Percentiles rank a stretch among this genome's conserved stretches.
Conservation (phyloP, 83 land plant genomes). For the Thuja plicata region DNA sequence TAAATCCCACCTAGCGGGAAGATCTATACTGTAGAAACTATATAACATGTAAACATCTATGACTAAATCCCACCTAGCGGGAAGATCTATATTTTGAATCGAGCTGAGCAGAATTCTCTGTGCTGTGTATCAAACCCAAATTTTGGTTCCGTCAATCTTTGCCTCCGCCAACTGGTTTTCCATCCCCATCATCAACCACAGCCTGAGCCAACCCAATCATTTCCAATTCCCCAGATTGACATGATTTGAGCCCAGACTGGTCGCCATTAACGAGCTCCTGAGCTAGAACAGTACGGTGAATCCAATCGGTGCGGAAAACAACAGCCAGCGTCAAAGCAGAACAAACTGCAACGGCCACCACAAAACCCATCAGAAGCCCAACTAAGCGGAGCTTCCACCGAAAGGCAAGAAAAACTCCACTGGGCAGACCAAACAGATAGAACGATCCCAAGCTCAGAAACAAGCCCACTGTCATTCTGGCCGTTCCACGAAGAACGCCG, state of each 20-base stretch:
- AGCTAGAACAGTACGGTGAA: slow-evolving; percentile 51
- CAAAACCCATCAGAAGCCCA: slow-evolving; percentile 71
- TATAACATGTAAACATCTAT: too few species aligned
- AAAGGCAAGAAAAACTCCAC: slow-evolving; percentile 54
- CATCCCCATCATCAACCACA: not conserved
- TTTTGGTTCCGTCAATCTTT: too few species aligned
- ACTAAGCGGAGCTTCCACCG: slow-evolving; percentile 31
- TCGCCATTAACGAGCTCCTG: slow-evolving; percentile 28
- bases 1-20: too few species aligned
- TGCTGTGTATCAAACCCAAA: too few species aligned
- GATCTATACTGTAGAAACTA: too few species aligned
- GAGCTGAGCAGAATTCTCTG: too few species aligned
- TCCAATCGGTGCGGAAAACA: slow-evolving; percentile 61
- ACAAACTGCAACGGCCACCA: slow-evolving; percentile 41
- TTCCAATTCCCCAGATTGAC: not conserved
- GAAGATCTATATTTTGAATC: too few species aligned
- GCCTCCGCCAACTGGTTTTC: not conserved
- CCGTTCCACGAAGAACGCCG: slow-evolving; percentile 57
- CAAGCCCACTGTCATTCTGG: slow-evolving; percentile 50
- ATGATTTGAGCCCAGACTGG: not conserved
- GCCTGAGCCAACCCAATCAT: not conserved
- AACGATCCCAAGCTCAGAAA: slow-evolving; percentile 55
- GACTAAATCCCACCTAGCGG: too few species aligned
- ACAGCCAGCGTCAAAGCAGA: slow-evolving; percentile 36
- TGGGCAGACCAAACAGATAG: slow-evolving; percentile 68